phyloP scores from a whole-genome alignment of 1,139 yeast species.

The Kodamaea suecica region DNA sequence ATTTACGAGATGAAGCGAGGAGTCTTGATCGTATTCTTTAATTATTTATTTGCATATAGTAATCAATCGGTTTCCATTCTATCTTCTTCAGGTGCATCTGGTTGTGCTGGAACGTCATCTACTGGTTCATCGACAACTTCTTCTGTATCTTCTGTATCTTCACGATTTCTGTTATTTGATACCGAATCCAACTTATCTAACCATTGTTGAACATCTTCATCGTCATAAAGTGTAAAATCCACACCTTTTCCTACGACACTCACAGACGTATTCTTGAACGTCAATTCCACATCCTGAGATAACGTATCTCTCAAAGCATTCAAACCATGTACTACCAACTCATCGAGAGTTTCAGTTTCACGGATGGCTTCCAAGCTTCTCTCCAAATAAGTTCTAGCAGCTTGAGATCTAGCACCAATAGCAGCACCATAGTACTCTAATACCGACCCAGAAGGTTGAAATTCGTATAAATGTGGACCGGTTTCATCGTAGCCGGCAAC shows the following conservation, averaged over 20 bases:
- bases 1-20: too few relatives aligned
- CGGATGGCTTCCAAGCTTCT: slow-evolving; percentile 71
- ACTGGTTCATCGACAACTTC: not conserved
- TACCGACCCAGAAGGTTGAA: slow-evolving; percentile 93
- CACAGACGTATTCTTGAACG: slow-evolving; percentile 78
- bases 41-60: slow-evolving; percentile 1
- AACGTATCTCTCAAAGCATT: slow-evolving; percentile 91
- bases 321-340: slow-evolving; percentile 81
- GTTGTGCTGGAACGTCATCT: not conserved
- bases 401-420: slow-evolving; percentile 98
- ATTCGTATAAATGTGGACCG: slow-evolving; percentile 93
- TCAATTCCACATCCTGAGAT: slow-evolving; percentile 90
- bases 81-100: slow-evolving; percentile 18
- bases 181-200: slow-evolving; percentile 64
- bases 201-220: slow-evolving; percentile 82
- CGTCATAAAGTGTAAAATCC: slow-evolving; percentile 75
- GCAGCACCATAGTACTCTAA: slow-evolving; percentile 92
- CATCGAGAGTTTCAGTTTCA: slow-evolving; percentile 57
- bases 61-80: slow-evolving; percentile 57
- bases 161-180: slow-evolving; percentile 46
- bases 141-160: slow-evolving; percentile 7
- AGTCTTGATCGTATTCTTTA: too few relatives aligned
- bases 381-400: slow-evolving; percentile 93
- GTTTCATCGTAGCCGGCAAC: slow-evolving; percentile 91
- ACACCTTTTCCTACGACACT: slow-evolving; percentile 85